Evolutionary conservation across 192 early-diverging fungal genomes (phyloP).

Genomic region (Coemansia sp.): DNA sequence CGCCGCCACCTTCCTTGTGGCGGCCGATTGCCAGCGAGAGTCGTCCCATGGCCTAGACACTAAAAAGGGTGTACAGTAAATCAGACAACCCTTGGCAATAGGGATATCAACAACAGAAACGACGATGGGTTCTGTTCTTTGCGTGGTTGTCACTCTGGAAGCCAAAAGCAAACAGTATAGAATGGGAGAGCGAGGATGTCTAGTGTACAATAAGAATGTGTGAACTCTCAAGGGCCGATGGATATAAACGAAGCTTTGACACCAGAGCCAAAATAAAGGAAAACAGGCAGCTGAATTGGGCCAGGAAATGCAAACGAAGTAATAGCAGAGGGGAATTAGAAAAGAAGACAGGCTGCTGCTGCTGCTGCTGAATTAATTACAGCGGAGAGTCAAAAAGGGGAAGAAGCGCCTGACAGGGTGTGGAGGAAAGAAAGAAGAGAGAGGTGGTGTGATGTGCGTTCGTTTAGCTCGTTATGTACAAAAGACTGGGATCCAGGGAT

Average conservation of each 20-base stretch:
- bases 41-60: constrained; percentile 32
- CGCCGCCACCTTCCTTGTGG: constrained; percentile 32
- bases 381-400: constrained; percentile 5
- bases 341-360: neutral
- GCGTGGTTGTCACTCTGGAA: neutral
- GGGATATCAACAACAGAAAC: neutral
- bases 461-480: constrained; percentile 8
- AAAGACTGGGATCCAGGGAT: neutral
- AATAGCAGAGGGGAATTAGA: neutral
- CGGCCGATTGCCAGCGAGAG: constrained; percentile 45
- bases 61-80: neutral
- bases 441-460: no score
- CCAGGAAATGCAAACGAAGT: neutral
- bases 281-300: neutral
- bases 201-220: neutral
- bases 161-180: neutral
- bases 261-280: neutral
- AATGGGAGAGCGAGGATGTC: no score
- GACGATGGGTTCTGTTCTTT: constrained; percentile 1
- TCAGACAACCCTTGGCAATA: neutral
- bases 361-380: neutral
- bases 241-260: neutral
- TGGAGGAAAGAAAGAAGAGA: neutral
- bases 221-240: neutral
- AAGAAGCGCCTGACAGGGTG: neutral